phyloP scores from a whole-genome alignment of 352 stramenopile genomes.

The Halophytophthora polymorphica region DNA sequence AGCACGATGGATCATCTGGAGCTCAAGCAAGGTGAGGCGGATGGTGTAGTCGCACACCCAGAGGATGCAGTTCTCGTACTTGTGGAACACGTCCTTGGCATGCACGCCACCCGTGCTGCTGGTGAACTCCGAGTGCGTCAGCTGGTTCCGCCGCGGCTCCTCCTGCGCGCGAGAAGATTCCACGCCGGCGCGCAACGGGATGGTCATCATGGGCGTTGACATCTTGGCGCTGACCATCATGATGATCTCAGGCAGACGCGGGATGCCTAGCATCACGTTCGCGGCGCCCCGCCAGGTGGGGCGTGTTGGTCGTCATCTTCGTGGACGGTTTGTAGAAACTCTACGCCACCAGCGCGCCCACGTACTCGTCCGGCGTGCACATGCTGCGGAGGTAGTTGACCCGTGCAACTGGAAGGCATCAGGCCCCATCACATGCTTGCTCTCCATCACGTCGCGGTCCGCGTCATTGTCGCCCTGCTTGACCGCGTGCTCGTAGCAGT shows the following conservation, averaged over 20 bases:
- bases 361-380: conserved; percentile 96
- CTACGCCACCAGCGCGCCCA: conserved; percentile 98
- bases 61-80: conserved; percentile 83
- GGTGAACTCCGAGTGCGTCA: conserved; percentile 93
- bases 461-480: conserved; percentile 32
- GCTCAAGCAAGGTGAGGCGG: conserved; percentile 91
- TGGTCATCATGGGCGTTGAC: conserved; percentile 98
- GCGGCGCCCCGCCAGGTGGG: conserved; percentile 99
- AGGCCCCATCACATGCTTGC: conserved; percentile 69
- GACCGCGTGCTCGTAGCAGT: conserved; percentile 27
- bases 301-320: conserved; percentile 99
- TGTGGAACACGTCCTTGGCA: conserved; percentile 90
- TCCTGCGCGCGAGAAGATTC: conserved; percentile 53
- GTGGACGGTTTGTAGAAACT: conserved; percentile 99
- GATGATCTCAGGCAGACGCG: conserved; percentile 99
- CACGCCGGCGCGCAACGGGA: conserved; percentile 86
- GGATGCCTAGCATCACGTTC: conserved; percentile 99
- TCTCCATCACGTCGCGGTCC: conserved; percentile 70
- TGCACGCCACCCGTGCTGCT: conserved; percentile 89
- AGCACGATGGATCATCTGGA: conserved; percentile 93
- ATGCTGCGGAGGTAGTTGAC: conserved; percentile 98
- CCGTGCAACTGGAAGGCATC: conserved; percentile 91
- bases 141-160: conserved; percentile 89
- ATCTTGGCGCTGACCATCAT: conserved; percentile 98
- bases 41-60: conserved; percentile 98